Conservation (phyloP, 2,329 filamentous ascomycete genomes). For the Pyricularia pennisetigena region DNA sequence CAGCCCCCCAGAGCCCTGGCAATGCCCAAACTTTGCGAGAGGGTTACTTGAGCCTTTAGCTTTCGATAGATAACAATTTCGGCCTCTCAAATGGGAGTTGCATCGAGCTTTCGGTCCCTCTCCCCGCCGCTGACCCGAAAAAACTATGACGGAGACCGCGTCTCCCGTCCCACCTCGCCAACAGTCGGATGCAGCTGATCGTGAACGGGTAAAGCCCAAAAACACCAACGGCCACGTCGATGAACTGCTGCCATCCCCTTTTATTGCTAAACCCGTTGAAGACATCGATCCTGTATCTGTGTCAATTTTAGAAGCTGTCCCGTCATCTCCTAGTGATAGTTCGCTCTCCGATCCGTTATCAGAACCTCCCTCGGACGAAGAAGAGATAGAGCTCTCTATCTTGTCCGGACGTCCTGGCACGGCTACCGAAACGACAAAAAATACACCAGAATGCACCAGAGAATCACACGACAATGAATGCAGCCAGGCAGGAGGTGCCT, state of each 20-base stretch:
- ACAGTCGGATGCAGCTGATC: constrained; percentile 17
- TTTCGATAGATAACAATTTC: constrained; percentile 47
- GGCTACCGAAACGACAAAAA: neutral
- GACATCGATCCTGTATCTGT: neutral
- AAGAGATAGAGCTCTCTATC: neutral
- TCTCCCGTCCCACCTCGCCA: constrained; percentile 37
- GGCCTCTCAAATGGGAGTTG: constrained; percentile 46
- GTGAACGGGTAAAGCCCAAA: neutral
- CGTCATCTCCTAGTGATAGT: constrained; percentile 1
- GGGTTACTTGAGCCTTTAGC: constrained; percentile 32
- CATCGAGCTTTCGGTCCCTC: constrained; percentile 43
- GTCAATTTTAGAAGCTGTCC: neutral
- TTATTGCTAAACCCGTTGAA: constrained; percentile 8
- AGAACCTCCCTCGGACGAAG: constrained; percentile 5
- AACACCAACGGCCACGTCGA: constrained; percentile 13
- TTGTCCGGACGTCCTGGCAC: neutral
- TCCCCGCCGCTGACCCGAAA: constrained; percentile 28
- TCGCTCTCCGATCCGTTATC: constrained; percentile 4
- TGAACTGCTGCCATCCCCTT: constrained; percentile 1
- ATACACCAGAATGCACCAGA: neutral
- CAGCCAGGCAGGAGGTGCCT: neutral
- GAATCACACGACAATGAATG: neutral
- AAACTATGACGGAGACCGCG: constrained; percentile 52
- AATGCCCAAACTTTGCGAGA: constrained; percentile 43
- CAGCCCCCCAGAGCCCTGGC: constrained; percentile 36